Evolutionary conservation across 805 yeast genomes (phyloP), one percentile per base, ranked within the genome.

Genomic region (Teunomyces panamensis): DNA sequence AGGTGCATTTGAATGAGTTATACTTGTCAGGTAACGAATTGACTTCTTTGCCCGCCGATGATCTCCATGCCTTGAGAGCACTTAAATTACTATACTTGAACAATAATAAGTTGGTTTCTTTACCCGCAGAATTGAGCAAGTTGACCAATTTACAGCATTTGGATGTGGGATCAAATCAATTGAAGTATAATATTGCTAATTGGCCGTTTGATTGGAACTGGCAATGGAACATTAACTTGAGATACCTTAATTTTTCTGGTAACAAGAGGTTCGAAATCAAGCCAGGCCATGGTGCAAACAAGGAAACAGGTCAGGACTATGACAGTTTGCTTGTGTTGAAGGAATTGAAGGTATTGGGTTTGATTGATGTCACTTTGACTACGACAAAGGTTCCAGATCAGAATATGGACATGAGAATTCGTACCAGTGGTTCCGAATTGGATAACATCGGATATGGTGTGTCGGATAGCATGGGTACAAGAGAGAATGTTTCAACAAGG

Each of bases 201-300:
- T 88, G 90, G 79, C 95, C 94, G 11, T 92, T 89, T 61, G 99
- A 94, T 63, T 94, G 98, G 97, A 94, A 89, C 67, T 94, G 99
- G 99, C 84, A 86, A 57, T 84, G 83, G 73, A 94, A 94, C 61
- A 73, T 78, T 46, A 80, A 82, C 36, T 73, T 94, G 64, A 81
- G 76, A 55, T 90, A 86, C 58, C 77, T 94, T 62, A 94, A 92
- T 63, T 84, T 94, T 48, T 89, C 97, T 0, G 97, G 97, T 33
- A 94, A 94, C 62, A 86, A 87, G 61, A 78, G 97, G 53, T 81
- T 94, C 53, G 98, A 94, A 61, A 91, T 94, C 57, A 87, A 84
- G 59, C 87, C 84, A 36, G 71, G 78, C 44, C 77, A 78, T 49
- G 77, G 78, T 44, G 70, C 72, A 44, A 72, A 79, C 46, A 87